Conservation (phyloP, 1,284 basidiomycete species). For the Athelia sp. region DNA sequence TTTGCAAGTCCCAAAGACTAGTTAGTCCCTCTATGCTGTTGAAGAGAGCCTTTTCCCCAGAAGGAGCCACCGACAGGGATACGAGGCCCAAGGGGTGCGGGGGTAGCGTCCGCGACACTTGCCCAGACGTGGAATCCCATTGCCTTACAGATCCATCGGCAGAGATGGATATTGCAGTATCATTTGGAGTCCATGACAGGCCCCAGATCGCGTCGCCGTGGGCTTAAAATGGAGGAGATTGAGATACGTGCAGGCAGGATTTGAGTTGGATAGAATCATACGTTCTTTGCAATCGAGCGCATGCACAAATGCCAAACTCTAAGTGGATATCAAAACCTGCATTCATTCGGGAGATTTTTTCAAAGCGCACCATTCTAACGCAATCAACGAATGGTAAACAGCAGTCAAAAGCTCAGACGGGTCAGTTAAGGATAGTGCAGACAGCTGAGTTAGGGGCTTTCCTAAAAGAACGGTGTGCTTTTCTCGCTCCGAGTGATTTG, state of each 20-base stretch:
- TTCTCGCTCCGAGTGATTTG: no score
- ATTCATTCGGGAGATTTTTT: no score
- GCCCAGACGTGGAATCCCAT: constrained; percentile 62
- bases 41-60: constrained; percentile 62
- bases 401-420: no score
- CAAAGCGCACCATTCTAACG: no score
- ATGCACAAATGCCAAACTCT: constrained; percentile 72
- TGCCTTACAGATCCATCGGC: constrained; percentile 73
- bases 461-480: no score
- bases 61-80: constrained; percentile 61
- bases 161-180: constrained; percentile 63
- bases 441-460: no score
- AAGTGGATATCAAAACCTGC: no score
- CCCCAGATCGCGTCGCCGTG: constrained; percentile 83
- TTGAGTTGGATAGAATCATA: constrained; percentile 28
- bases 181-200: constrained; percentile 66
- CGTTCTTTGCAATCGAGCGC: constrained; percentile 70
- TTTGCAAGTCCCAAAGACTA: constrained; percentile 62
- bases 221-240: constrained; percentile 37
- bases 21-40: constrained; percentile 82
- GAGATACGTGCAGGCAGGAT: not conserved
- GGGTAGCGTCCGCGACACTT: constrained; percentile 55
- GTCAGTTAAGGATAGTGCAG: no score
- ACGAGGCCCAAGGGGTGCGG: constrained; percentile 74
- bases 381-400: no score